Base-by-base conservation (phyloP, 2,329 filamentous ascomycete genomes). In the Tricladium varicosporioides region DNA sequence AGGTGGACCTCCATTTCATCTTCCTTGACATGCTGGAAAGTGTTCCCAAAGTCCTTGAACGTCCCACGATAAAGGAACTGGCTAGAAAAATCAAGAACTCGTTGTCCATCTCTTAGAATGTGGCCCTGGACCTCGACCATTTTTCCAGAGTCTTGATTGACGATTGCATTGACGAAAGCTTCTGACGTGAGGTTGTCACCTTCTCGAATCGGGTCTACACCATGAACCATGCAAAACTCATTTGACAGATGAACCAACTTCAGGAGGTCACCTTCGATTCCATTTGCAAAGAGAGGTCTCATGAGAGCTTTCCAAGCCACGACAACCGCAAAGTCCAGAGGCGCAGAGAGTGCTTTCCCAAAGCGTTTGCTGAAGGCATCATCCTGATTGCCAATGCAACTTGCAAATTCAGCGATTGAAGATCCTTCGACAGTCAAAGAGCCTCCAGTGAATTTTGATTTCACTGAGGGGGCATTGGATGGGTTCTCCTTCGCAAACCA, bases 51-150 rank as follows among this genome's bases (percentile, higher is more conserved):
- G 74, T 97, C 93, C 52, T 82, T 87, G 76, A 96, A 97, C 31
- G 81, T 80, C 54, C 94, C 93, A 42, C 93, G 88, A 80, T 97
- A 97, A 65, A 97, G 74, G 82, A 97, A 97, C 73, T 96, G 92
- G 62, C 91, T 96, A 11, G 91, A 96, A 22, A 97, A 92, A 71
- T 97, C 91, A 92, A 97, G 97, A 62, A 97, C 89, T 2, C 91
- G 80, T 72, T 89, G 75, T 16, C 87, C 87, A 53, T 92, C 84
- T 43, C 92, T 87, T 53, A 82, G 86, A 67, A 97, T 96, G 8
- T 92, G 96, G 59, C 92, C 94, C 68, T 91, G 95, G 10, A 97
- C 92, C 75, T 97, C 93, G n/a, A 97, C 93, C 91, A 97, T 95
- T 80, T 97, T 97, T 48, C 93, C 93, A 60, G 92, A 90, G 11